Evolutionary conservation across 495 filamentous ascomycete species (phyloP).

Genomic region (Penicillium pancosmium): DNA sequence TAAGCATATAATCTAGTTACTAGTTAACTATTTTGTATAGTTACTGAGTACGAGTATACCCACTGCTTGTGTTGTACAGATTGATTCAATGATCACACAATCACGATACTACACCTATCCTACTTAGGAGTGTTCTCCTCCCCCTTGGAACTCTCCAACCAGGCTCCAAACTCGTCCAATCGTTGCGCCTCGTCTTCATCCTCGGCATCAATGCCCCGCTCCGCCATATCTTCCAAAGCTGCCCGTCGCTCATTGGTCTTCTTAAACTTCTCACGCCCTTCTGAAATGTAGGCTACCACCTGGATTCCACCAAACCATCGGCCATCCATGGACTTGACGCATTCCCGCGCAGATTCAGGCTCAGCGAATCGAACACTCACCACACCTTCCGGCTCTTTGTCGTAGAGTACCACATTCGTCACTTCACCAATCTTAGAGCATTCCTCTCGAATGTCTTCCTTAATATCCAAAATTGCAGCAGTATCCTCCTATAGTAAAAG

Average conservation of each 20-base stretch:
- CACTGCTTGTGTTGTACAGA: not conserved
- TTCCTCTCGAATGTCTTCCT: slow-evolving; percentile 90
- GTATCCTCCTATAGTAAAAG: slow-evolving; percentile 65
- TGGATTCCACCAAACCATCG: slow-evolving; percentile 73
- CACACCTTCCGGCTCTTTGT: slow-evolving; percentile 84
- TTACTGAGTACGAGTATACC: too few species aligned
- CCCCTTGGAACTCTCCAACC: slow-evolving; percentile 49
- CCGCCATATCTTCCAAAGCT: slow-evolving; percentile 47
- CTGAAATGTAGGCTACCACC: slow-evolving; percentile 75
- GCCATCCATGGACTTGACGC: slow-evolving; percentile 79
- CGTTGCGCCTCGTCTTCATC: slow-evolving; percentile 51
- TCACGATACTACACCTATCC: slow-evolving; percentile 1
- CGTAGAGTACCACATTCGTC: slow-evolving; percentile 88
- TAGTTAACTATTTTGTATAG: not conserved
- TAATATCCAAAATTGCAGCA: slow-evolving; percentile 82
- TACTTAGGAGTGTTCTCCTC: slow-evolving; percentile 33
- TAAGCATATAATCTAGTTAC: not conserved
- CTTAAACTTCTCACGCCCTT: slow-evolving; percentile 75
- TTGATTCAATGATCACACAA: not conserved
- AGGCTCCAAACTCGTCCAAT: slow-evolving; percentile 58
- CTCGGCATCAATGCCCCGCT: slow-evolving; percentile 42
- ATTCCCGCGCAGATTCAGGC: slow-evolving; percentile 69
- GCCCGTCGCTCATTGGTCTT: slow-evolving; percentile 59
- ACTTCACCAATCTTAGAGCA: slow-evolving; percentile 85
- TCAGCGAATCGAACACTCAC: slow-evolving; percentile 79